Conservation (phyloP, 495 filamentous ascomycete species). For the Aspergillus kassunensis region DNA sequence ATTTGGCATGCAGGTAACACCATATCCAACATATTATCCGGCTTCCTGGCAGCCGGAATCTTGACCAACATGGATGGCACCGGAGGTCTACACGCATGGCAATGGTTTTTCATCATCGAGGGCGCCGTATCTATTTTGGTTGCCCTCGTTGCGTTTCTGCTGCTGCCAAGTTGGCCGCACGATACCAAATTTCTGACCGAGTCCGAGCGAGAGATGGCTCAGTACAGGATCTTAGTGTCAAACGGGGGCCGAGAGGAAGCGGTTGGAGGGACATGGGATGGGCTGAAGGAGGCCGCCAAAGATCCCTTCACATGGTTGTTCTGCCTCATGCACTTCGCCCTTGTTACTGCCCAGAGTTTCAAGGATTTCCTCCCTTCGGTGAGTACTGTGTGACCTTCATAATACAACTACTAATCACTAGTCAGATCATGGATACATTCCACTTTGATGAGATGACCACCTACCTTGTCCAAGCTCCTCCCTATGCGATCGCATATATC, state of each 20-base stretch:
- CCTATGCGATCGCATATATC: slow-evolving; percentile 3
- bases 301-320: slow-evolving; percentile 12
- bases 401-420: background rate
- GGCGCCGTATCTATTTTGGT: slow-evolving; percentile 4
- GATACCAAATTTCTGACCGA: slow-evolving; percentile 6
- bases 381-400: background rate
- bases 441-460: slow-evolving; percentile 1
- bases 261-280: background rate
- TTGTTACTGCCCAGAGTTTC: slow-evolving; percentile 9
- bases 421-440: slow-evolving; percentile 4
- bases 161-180: slow-evolving; percentile 3
- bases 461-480: slow-evolving; percentile 6
- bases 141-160: background rate
- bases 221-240: background rate
- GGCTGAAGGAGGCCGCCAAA: slow-evolving; percentile 1
- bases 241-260: background rate
- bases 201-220: slow-evolving; percentile 5
- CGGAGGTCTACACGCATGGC: slow-evolving; percentile 6
- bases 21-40: slow-evolving; percentile 13
- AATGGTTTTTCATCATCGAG: slow-evolving; percentile 13
- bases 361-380: slow-evolving; percentile 12
- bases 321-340: slow-evolving; percentile 4
- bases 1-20: slow-evolving; percentile 13
- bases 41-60: slow-evolving; percentile 12
- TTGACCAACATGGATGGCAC: slow-evolving; percentile 6